Percentiles rank a stretch among this genome's conserved stretches.
phyloP scores from a whole-genome alignment of 768 basidiomycete genomes.

The Lepiota brunneoincarnata region DNA sequence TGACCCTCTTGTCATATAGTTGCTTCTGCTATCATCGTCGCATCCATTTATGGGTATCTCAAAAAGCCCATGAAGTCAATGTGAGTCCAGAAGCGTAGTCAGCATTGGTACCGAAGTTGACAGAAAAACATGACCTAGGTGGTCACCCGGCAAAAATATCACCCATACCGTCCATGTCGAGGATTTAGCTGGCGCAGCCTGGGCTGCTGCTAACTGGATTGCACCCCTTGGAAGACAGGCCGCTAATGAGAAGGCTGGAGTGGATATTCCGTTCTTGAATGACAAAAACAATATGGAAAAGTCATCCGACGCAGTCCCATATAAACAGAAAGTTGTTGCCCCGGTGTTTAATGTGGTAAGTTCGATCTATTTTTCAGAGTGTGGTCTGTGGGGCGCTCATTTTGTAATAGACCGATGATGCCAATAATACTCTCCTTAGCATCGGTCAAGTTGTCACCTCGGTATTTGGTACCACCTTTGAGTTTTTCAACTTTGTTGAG shows the following conservation, averaged over 20 bases:
- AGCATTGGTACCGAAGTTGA: constrained; percentile 13
- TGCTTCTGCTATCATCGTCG: constrained; percentile 68
- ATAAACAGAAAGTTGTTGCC: constrained; percentile 57
- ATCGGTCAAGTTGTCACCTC: constrained; percentile 65
- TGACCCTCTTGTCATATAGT: constrained; percentile 38
- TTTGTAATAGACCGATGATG: constrained; percentile 63
- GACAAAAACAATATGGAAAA: constrained; percentile 76
- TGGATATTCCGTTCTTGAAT: constrained; percentile 39
- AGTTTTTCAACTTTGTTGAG: constrained; percentile 74
- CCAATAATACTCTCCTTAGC: constrained; percentile 64
- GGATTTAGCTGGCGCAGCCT: constrained; percentile 75
- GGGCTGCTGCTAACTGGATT: constrained; percentile 81
- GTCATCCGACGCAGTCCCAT: constrained; percentile 58
- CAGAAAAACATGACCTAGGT: constrained; percentile 37
- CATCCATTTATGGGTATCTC: constrained; percentile 77
- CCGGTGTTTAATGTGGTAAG: constrained; percentile 82
- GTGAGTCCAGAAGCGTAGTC: constrained; percentile 36
- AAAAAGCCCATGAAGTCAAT: constrained; percentile 85
- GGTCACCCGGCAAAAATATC: constrained; percentile 76
- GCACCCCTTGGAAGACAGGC: constrained; percentile 56
- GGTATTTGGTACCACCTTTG: constrained; percentile 76
- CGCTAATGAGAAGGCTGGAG: constrained; percentile 65
- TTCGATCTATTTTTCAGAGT: not conserved
- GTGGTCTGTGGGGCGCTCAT: not conserved
- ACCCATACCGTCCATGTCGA: constrained; percentile 76